Evolutionary conservation across 2,329 filamentous ascomycete genomes (phyloP).

Genomic region (Venturia asperata): DNA sequence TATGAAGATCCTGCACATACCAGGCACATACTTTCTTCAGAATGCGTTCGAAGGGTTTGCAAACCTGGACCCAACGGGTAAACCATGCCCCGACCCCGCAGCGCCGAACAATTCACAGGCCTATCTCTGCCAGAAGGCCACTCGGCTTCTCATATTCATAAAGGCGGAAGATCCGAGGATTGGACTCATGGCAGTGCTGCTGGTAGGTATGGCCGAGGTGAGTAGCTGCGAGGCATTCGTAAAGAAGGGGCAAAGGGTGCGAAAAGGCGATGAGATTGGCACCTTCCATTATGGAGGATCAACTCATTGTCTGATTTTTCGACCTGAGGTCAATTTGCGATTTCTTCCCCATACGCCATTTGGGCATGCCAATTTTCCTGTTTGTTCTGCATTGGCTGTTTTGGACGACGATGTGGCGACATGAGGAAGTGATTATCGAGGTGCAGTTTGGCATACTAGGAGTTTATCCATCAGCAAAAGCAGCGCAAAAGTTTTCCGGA

Average conservation of each 20-base stretch:
- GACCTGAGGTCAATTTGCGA: background rate
- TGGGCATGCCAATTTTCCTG: background rate
- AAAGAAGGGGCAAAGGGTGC: background rate
- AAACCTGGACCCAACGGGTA: background rate
- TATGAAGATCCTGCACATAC: background rate
- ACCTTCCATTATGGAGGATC: background rate
- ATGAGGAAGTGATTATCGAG: background rate
- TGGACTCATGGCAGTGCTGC: background rate
- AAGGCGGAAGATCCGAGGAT: background rate
- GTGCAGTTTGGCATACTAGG: background rate
- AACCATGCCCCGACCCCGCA: background rate
- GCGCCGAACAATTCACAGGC: background rate
- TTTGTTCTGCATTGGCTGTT: background rate
- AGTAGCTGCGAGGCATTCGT: background rate
- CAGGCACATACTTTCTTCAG: background rate
- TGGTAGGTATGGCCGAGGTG: background rate
- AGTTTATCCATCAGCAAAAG: background rate
- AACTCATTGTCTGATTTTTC: background rate
- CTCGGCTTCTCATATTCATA: background rate
- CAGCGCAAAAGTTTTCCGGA: background rate
- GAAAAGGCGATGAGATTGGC: background rate
- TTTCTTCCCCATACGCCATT: background rate
- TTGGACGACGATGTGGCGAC: background rate
- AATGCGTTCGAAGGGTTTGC: background rate
- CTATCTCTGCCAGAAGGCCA: constrained; percentile 2